Conservation (phyloP, 2,329 filamentous ascomycete species). For the Colletotrichum brevisporum region DNA sequence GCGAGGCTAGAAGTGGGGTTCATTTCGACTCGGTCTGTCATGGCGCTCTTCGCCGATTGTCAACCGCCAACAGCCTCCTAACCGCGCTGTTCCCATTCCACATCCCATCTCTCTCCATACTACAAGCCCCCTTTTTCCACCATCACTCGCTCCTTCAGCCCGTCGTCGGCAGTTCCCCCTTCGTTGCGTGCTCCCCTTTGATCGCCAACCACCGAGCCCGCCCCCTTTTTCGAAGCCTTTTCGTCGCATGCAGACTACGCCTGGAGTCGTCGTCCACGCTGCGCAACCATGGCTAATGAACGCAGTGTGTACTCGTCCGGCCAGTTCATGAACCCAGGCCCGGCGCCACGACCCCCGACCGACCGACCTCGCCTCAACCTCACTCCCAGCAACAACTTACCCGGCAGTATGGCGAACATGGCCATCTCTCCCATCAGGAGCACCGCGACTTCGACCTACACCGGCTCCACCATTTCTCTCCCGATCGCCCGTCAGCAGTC, state of each 20-base stretch:
- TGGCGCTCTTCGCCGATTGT: constrained; percentile 38
- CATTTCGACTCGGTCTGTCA: constrained; percentile 41
- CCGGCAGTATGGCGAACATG: constrained; percentile 85
- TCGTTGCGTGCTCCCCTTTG: constrained; percentile 5
- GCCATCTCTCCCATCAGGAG: constrained; percentile 79
- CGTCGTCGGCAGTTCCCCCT: constrained; percentile 5
- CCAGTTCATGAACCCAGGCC: constrained; percentile 96
- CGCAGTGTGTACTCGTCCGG: constrained; percentile 70
- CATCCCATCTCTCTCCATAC: constrained; percentile 19
- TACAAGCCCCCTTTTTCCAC: constrained; percentile 27
- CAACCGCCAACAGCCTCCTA: constrained; percentile 38
- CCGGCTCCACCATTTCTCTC: constrained; percentile 79
- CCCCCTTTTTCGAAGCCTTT: constrained; percentile 4
- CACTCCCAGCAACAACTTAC: constrained; percentile 80
- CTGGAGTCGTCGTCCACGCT: constrained; percentile 26
- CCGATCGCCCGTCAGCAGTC: constrained; percentile 75
- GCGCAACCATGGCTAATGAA: constrained; percentile 46
- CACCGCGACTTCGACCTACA: constrained; percentile 76
- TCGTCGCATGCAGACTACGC: constrained; percentile 36
- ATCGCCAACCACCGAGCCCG: constrained; percentile 16
- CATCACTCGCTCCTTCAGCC: constrained; percentile 14
- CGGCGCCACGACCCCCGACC: constrained; percentile 89
- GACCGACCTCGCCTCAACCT: constrained; percentile 87
- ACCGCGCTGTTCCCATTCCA: constrained; percentile 39
- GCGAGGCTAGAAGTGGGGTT: constrained; percentile 46